Evolutionary conservation across 495 filamentous ascomycete genomes (phyloP), one percentile per base, ranked within the genome.

Genomic region (Penicillium samsonianum): DNA sequence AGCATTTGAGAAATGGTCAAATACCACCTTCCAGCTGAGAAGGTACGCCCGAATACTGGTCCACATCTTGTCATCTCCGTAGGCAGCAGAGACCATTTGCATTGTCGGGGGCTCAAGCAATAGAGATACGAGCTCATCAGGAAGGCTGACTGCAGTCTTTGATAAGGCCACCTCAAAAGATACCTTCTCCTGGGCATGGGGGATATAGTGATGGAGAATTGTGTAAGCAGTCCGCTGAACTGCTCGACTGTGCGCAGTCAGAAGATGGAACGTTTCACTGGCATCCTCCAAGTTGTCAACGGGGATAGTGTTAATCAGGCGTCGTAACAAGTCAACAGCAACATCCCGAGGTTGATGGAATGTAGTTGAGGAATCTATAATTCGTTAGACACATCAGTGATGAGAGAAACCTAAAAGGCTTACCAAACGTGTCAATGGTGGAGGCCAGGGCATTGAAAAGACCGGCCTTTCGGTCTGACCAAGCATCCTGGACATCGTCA

Each of bases 1-100:
- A 6, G 92, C 84, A 42, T 87, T 85, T 47, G 80, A 75, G 67
- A 94, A 94, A 57, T 92, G 88, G 63, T 94, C 91, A 65, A 96
- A 97, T 3, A 96, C 83, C 14, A 98, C 74, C 55, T 90, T 83
- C 94, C 94, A 98, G 40, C 91, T 89, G 26, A 96, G 74, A n/a
- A 98, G 80, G 67, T 96, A 99, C 5, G 86, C 85, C 46, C 89
- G 80, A 62, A 81, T 50, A 58, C 74, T 52, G 6, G 72, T 68
- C 77, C 75, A 79, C 41, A 67, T 68, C 46, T 70, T 73, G 28
- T 74, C 72, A 50, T 77, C 71, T 17, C 67, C 70, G 25, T 65
- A 69, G 0, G 67, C 59, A 20, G 71, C 50, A 65, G 86, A 74
- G 73, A 95, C 71, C 45, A 71, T 68, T 9, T 74, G 64, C 56